These are phyloP conservation scores for Adansonia grandidieri DNA, from an alignment of 441 rosid species.

Conservation along the genomic window DNA sequence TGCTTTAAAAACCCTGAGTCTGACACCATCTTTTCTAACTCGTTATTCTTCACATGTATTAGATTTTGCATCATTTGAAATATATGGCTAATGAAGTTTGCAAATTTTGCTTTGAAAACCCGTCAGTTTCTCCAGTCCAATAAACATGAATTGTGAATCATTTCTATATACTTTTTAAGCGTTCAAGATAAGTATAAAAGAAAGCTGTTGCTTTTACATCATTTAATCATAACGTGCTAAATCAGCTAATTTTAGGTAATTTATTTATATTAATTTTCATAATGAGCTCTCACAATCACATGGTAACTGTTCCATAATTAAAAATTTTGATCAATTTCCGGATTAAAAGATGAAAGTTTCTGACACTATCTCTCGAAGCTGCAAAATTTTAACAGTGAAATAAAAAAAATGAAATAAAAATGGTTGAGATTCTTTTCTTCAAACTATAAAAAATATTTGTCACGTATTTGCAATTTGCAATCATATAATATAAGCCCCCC, in stretches of 20 bases:
- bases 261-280: background rate
- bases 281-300: background rate
- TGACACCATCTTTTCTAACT: background rate
- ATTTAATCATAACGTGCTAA: background rate
- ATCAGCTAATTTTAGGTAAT: background rate
- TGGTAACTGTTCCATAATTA: background rate
- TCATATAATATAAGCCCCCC: background rate
- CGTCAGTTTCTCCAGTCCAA: background rate
- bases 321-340: background rate
- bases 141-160: background rate
- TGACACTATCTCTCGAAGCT: background rate
- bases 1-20: background rate
- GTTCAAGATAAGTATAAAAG: background rate
- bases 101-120: background rate
- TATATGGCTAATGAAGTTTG: background rate
- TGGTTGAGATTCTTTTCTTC: background rate
- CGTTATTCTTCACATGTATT: constrained; percentile 6
- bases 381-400: background rate
- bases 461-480: constrained; percentile 24
- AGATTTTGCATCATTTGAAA: background rate
- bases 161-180: background rate
- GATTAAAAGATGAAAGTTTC: constrained; percentile 2
- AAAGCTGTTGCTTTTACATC: background rate
- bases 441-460: constrained; percentile 18
- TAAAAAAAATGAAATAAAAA: background rate